A percentile compares a stretch with the other conserved stretches of the same genome.
These are phyloP conservation scores for Aspergillus persii DNA, from an alignment of 2,329 filamentous ascomycete genomes.

Conservation along the genomic window DNA sequence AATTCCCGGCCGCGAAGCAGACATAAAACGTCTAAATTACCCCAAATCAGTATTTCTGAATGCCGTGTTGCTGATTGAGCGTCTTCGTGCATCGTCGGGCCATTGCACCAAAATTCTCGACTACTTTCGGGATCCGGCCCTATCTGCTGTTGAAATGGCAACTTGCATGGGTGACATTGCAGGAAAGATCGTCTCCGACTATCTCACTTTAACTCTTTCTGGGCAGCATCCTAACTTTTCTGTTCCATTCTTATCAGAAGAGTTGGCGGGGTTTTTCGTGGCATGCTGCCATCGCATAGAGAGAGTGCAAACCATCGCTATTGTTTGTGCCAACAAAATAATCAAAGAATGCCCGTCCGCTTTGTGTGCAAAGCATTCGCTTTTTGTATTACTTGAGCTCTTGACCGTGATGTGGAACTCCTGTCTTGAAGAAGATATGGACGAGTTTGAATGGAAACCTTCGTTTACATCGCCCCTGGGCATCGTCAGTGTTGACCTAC, in stretches of 20 bases:
- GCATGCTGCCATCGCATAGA: constrained; percentile 92
- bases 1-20: constrained; percentile 71
- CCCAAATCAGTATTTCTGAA: constrained; percentile 90
- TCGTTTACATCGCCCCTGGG: constrained; percentile 75
- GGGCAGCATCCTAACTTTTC: constrained; percentile 75
- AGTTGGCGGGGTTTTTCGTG: constrained; percentile 81
- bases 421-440: constrained; percentile 89
- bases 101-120: constrained; percentile 86
- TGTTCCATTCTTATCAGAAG: constrained; percentile 84
- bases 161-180: constrained; percentile 63
- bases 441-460: constrained; percentile 85
- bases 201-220: constrained; percentile 70
- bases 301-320: constrained; percentile 84
- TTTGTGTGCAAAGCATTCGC: constrained; percentile 81
- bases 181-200: constrained; percentile 71
- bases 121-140: constrained; percentile 93
- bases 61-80: constrained; percentile 85
- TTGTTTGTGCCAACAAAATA: constrained; percentile 78
- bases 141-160: constrained; percentile 59
- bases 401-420: constrained; percentile 93
- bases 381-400: constrained; percentile 90
- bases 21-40: constrained; percentile 81
- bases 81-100: constrained; percentile 77
- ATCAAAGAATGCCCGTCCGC: constrained; percentile 82
- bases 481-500: constrained; percentile 81